Evolutionary conservation across 176 grass and related monocot species (phyloP).

Genomic region (Urochloa ruziziensis): DNA sequence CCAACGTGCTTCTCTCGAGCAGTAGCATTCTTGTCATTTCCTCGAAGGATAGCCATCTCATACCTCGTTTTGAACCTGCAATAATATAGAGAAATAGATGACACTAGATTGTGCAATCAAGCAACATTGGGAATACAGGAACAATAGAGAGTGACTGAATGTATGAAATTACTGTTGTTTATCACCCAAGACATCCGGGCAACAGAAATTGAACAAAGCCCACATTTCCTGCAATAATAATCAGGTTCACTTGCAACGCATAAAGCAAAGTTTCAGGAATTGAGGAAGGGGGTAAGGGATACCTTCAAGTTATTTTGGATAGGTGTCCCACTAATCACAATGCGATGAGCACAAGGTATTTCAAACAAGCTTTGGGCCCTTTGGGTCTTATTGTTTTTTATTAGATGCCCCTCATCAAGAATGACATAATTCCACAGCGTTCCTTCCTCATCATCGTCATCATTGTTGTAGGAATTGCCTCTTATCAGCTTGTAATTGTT

Average conservation of each 20-base stretch:
- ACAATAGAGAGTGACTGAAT: conserved; percentile 24
- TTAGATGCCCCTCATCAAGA: conserved; percentile 88
- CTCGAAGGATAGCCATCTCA: conserved; percentile 68
- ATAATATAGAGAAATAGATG: conserved; percentile 32
- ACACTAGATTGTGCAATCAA: conserved; percentile 23
- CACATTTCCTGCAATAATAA: conserved; percentile 73
- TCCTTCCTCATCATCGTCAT: conserved; percentile 53
- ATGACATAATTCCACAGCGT: conserved; percentile 80
- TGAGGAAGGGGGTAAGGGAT: not conserved
- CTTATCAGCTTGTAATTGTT: conserved; percentile 72
- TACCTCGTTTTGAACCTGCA: conserved; percentile 70
- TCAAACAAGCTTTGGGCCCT: conserved; percentile 69
- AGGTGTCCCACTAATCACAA: conserved; percentile 84
- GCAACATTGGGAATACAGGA: not conserved
- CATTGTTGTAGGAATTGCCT: conserved; percentile 41
- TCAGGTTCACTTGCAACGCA: conserved; percentile 13
- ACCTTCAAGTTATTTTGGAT: conserved; percentile 96
- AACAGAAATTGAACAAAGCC: conserved; percentile 89
- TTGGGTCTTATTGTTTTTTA: conserved; percentile 83
- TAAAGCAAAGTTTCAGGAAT: conserved; percentile 1
- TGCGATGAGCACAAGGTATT: conserved; percentile 73
- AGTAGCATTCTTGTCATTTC: conserved; percentile 91
- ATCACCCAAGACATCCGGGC: conserved; percentile 74
- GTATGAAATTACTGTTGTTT: conserved; percentile 55
- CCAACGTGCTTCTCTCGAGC: conserved; percentile 65